Evolutionary conservation across 257 asterid genomes (phyloP).

Genomic region (Penstemon barbatus): DNA sequence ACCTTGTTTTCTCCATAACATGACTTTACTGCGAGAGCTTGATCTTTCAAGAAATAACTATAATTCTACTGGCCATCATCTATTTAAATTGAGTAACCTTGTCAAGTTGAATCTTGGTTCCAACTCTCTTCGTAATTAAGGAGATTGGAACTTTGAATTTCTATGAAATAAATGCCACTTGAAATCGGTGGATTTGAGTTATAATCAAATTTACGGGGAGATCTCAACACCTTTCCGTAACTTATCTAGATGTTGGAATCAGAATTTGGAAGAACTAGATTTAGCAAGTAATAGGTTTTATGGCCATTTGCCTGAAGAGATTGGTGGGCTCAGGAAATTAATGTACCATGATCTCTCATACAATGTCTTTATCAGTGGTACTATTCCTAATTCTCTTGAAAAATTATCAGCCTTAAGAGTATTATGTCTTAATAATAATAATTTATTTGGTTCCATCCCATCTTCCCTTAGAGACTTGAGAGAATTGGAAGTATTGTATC

Average conservation of each 20-base stretch:
- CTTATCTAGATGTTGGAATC: conserved; percentile 8
- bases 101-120: too few species aligned
- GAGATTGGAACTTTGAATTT: neutral
- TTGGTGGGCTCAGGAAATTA: too few species aligned
- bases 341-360: too few species aligned
- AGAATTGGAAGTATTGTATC: neutral
- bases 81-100: neutral
- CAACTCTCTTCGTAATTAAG: too few species aligned
- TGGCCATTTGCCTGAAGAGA: too few species aligned
- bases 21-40: neutral
- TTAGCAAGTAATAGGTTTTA: neutral
- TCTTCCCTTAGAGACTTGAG: too few species aligned
- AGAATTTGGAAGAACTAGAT: neutral
- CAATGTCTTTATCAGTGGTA: too few species aligned
- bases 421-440: too few species aligned
- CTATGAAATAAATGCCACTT: conserved; percentile 3
- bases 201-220: conserved; percentile 1
- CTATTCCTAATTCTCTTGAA: too few species aligned
- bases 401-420: too few species aligned
- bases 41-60: neutral
- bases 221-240: neutral
- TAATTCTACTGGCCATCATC: neutral
- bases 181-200: neutral
- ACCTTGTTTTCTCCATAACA: too few species aligned
- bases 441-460: too few species aligned